Evolutionary conservation across 495 filamentous ascomycete genomes (phyloP).

Genomic region (Acidomyces sp.): DNA sequence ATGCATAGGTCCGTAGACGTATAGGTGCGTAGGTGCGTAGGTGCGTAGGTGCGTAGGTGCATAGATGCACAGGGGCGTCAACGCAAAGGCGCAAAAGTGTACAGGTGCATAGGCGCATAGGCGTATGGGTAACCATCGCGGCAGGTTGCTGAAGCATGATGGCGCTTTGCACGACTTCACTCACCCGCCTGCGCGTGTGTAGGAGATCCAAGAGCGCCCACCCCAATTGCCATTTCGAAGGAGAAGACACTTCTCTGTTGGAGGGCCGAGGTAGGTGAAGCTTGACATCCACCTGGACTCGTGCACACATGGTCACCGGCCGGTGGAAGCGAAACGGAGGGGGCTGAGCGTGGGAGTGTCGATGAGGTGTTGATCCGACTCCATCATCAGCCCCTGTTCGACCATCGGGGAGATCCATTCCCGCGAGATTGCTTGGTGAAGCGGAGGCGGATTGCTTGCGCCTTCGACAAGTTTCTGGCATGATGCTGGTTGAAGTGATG

Average conservation of each 20-base stretch:
- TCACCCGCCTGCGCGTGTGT: constrained; percentile 14
- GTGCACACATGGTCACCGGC: constrained; percentile 20
- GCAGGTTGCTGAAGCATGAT: constrained; percentile 23
- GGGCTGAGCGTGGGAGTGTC: constrained; percentile 12
- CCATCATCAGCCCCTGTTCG: constrained; percentile 13
- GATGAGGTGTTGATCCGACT: constrained; percentile 14
- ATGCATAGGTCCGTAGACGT: too few species aligned
- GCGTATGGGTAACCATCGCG: constrained; percentile 13
- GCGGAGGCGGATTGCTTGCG: constrained; percentile 25
- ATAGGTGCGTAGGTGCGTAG: too few species aligned
- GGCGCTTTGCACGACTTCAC: constrained; percentile 25
- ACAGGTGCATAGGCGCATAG: constrained; percentile 17
- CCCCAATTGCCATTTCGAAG: constrained; percentile 21
- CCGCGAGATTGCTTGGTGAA: constrained; percentile 22
- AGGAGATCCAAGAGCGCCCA: constrained; percentile 19
- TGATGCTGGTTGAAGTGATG: constrained; percentile 25
- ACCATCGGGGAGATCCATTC: constrained; percentile 13
- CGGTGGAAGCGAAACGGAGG: constrained; percentile 18
- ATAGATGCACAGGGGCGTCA: too few species aligned
- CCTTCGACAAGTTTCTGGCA: constrained; percentile 18
- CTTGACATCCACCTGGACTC: constrained; percentile 24
- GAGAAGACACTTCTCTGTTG: constrained; percentile 24
- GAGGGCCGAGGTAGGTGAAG: constrained; percentile 13
- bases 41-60: too few species aligned
- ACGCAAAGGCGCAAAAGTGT: too few species aligned